Percentiles rank a stretch among this genome's conserved stretches.
Conservation (phyloP, 2,329 filamentous ascomycete genomes). For the Alternaria ethzedia region DNA sequence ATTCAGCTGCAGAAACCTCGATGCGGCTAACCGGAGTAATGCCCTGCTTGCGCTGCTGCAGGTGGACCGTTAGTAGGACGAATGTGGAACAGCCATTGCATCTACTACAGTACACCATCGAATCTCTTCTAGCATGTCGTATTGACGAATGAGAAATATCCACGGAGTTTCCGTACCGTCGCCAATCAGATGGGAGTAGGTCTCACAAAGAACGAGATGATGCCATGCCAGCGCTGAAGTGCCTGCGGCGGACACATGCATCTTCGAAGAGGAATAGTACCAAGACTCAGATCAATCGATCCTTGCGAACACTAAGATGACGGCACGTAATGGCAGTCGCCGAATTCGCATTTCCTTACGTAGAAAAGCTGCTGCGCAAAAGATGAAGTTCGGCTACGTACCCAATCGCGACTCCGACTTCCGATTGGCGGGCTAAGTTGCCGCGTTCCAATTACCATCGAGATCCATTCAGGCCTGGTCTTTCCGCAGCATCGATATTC, state of each 20-base stretch:
- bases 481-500: not conserved
- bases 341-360: not conserved
- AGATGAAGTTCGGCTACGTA: not conserved
- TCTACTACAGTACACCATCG: not conserved
- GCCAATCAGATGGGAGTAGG: too few relatives aligned
- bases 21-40: not conserved
- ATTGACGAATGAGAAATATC: not conserved
- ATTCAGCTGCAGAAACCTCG: not conserved
- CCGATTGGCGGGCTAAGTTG: constrained; percentile 5
- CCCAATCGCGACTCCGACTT: not conserved
- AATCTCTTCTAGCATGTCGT: not conserved
- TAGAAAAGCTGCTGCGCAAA: not conserved
- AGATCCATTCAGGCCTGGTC: not conserved
- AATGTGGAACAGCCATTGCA: not conserved
- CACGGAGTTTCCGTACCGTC: not conserved
- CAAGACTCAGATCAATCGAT: too few relatives aligned
- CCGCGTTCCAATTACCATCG: constrained; percentile 8
- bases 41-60: not conserved
- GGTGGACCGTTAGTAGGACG: not conserved
- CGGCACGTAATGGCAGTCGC: not conserved
- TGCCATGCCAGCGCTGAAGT: not conserved
- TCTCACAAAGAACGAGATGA: not conserved
- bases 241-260: too few relatives aligned
- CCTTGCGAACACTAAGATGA: too few relatives aligned
- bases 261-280: too few relatives aligned